Base-by-base conservation (phyloP, 805 yeast genomes). In the Candida hispaniensis region DNA sequence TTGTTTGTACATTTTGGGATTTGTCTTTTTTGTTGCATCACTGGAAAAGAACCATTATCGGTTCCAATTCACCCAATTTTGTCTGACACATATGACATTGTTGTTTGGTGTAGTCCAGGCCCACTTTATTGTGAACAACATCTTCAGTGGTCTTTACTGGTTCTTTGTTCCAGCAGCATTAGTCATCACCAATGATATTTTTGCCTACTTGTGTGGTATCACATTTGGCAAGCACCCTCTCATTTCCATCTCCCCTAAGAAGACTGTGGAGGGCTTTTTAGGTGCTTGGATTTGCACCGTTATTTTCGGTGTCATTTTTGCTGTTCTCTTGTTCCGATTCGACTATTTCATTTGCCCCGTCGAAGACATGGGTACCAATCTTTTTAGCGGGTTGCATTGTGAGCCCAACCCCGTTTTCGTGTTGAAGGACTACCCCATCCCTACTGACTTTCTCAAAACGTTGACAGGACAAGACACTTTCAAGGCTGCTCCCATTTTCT, bases 281-380 rank as follows among this genome's bases (percentile, higher is more conserved):
- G 98, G 98, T 34, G 98, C 97, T 11, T 91, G 98, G 98, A 58
- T 83, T 30, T 88, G 91, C 52, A 91, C 98, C 7, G 75, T 81
- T 5, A 43, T 79, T 20, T 74, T 80, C 43, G 82, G 88, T 1
- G 58, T 82, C 16, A 35, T 75, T 5, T 65, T 85, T 35, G 69
- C 93, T 2, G 69, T 70, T 46, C 51, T 77, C 34, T 63, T 85
- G 44, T 63, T 79, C 22, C 67, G 71, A 34, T 75, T 72, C 45
- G 69, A 69, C 49, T 91, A 78, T 57, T 61, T 91, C 65, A 81
- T 79, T 43, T 91, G 98, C 56, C 97, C 97, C 7, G 85, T 85
- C 19, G 64, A 63, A 23, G 68, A 71, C 39, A 42, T 59, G 23
- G 62, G 61, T 14, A 61, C 80, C 38, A 68, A 75, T 45, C 66